These are phyloP conservation scores for Adansonia digitata DNA, from an alignment of 345 rosid species.

Conservation along the genomic window DNA sequence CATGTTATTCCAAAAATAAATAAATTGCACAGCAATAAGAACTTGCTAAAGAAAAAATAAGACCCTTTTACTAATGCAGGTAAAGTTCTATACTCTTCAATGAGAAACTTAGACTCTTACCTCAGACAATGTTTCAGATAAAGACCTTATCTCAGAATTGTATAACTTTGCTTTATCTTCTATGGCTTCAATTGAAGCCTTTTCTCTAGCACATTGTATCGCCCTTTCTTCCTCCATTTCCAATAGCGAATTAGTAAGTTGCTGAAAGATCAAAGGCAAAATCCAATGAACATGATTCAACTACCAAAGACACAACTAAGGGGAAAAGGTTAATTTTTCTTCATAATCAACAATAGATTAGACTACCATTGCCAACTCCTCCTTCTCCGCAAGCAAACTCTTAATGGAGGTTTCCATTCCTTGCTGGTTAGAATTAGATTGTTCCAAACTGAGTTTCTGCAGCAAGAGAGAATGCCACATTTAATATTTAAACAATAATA, in stretches of 20 bases:
- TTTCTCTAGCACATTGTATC: constrained; percentile 72
- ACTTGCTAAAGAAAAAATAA: not conserved
- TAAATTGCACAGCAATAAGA: not conserved
- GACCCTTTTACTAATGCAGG: not conserved
- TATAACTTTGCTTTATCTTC: constrained; percentile 51
- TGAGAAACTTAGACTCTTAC: constrained; percentile 32
- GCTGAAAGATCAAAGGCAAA: constrained; percentile 43
- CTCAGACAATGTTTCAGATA: constrained; percentile 49
- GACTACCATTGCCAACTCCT: constrained; percentile 81
- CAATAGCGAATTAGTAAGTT: constrained; percentile 69
- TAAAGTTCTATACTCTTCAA: not conserved
- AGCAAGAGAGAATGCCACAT: constrained; percentile 13
- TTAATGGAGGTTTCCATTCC: constrained; percentile 45
- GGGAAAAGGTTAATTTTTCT: not conserved
- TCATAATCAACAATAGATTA: constrained; percentile 3
- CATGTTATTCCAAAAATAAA: not conserved
- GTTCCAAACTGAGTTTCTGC: constrained; percentile 58
- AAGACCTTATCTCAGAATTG: constrained; percentile 35
- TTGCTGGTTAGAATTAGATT: constrained; percentile 47
- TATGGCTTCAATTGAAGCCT: constrained; percentile 49
- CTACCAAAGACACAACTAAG: constrained; percentile 8
- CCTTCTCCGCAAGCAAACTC: constrained; percentile 67
- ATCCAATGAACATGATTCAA: not conserved
- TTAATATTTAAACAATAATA: constrained; percentile 5
- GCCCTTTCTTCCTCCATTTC: constrained; percentile 94